A percentile compares a stretch with the other conserved stretches of the same genome.
These are phyloP conservation scores for Lachnellula hyalina DNA, from an alignment of 2,329 filamentous ascomycete genomes.

Conservation along the genomic window DNA sequence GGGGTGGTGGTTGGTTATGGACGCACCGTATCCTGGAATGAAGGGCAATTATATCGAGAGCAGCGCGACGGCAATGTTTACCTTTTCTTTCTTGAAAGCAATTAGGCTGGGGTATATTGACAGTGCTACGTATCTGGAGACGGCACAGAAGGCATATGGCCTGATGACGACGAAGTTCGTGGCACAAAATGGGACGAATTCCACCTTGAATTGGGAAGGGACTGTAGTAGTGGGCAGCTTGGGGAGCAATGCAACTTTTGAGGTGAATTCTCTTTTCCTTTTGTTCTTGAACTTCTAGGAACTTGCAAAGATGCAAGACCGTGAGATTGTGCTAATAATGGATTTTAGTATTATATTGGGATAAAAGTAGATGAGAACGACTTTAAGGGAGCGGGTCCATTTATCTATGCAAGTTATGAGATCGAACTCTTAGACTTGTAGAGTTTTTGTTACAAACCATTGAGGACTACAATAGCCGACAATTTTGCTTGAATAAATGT, in stretches of 20 bases:
- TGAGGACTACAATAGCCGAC: too few species aligned
- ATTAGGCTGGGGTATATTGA: slow-evolving; percentile 32
- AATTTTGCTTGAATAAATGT: background rate
- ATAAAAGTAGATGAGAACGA: slow-evolving; percentile 18
- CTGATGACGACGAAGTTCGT: slow-evolving; percentile 20
- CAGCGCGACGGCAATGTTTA: slow-evolving; percentile 35
- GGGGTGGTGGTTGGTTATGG: slow-evolving; percentile 37
- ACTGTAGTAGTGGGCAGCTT: slow-evolving; percentile 22
- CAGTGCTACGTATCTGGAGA: slow-evolving; percentile 7
- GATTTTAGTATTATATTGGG: slow-evolving; percentile 21
- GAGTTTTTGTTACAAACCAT: too few species aligned
- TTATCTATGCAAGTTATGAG: slow-evolving; percentile 22
- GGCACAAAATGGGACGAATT: slow-evolving; percentile 3
- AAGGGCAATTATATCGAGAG: slow-evolving; percentile 36
- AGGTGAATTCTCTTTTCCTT: slow-evolving; percentile 12
- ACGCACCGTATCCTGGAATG: slow-evolving; percentile 18
- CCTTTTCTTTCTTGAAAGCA: slow-evolving; percentile 35
- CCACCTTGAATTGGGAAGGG: slow-evolving; percentile 20
- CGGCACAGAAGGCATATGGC: slow-evolving; percentile 18
- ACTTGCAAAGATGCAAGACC: background rate
- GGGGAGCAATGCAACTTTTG: slow-evolving; percentile 17
- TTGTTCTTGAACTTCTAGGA: background rate
- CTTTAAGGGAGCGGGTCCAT: slow-evolving; percentile 23
- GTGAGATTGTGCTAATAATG: background rate
- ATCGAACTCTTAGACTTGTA: background rate